Evolutionary conservation across 2,329 filamentous ascomycete species (phyloP).

Genomic region (Fusarium multiceps): DNA sequence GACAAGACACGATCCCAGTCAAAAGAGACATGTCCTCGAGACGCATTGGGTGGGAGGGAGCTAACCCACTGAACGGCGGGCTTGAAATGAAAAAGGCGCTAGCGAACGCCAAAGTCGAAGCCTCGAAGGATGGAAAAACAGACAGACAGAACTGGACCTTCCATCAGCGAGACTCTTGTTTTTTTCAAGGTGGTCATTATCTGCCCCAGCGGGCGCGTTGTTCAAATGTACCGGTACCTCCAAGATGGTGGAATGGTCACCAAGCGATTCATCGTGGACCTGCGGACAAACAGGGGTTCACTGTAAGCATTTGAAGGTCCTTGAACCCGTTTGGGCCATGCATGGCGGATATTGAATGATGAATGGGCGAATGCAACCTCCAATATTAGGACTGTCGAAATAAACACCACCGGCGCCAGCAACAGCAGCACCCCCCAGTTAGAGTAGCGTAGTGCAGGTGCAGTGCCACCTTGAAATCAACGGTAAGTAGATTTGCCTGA

Average conservation of each 20-base stretch:
- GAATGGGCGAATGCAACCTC: constrained; percentile 33
- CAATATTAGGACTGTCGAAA: constrained; percentile 34
- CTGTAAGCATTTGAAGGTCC: constrained; percentile 40
- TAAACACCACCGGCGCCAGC: constrained; percentile 25
- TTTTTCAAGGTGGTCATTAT: constrained; percentile 15
- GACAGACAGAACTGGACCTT: constrained; percentile 34
- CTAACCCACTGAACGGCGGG: constrained; percentile 36
- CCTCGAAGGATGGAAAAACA: constrained; percentile 43
- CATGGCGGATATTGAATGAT: constrained; percentile 36
- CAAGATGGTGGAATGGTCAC: constrained; percentile 30
- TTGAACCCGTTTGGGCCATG: constrained; percentile 42
- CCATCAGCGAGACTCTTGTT: constrained; percentile 2
- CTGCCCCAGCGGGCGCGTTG: constrained; percentile 13
- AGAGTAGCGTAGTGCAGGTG: constrained; percentile 11
- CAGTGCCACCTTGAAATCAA: constrained; percentile 37
- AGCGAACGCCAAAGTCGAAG: constrained; percentile 42
- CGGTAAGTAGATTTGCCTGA: constrained; percentile 39
- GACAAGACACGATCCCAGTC: constrained; percentile 1
- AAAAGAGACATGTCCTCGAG: not conserved
- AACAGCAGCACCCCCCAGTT: constrained; percentile 10
- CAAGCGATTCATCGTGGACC: constrained; percentile 45
- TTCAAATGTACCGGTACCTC: constrained; percentile 41
- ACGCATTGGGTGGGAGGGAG: constrained; percentile 17
- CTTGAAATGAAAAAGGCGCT: constrained; percentile 41
- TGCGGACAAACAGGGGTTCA: constrained; percentile 43